These are phyloP conservation scores for Kodamaea ohmeri DNA, from an alignment of 1,139 yeast genomes.

Conservation along the genomic window DNA sequence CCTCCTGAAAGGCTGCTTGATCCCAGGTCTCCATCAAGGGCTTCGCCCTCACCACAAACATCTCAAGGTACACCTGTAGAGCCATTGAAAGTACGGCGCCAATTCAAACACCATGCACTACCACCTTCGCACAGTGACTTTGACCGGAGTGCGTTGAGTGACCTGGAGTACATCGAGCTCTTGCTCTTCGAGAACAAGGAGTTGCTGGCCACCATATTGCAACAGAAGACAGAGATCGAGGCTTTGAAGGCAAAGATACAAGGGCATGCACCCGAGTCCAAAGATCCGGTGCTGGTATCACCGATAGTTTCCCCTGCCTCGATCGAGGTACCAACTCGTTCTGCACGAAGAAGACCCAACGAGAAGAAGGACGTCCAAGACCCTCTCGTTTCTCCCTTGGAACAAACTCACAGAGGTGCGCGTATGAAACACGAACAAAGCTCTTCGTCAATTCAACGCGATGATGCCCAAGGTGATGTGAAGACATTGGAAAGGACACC, in stretches of 20 bases:
- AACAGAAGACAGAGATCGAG: conserved; percentile 12
- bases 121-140: conserved; percentile 39
- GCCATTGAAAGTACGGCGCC: conserved; percentile 3
- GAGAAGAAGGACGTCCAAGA: conserved; percentile 1
- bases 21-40: background rate
- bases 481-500: too few relatives aligned
- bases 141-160: conserved; percentile 31
- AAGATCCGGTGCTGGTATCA: conserved; percentile 5
- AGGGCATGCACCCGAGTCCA: conserved; percentile 1
- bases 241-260: conserved; percentile 14
- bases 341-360: conserved; percentile 19
- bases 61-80: background rate
- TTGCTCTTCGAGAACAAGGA: conserved; percentile 39
- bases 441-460: too few relatives aligned
- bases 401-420: too few relatives aligned
- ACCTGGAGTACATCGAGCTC: conserved; percentile 35
- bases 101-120: conserved; percentile 4
- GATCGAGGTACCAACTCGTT: conserved; percentile 21
- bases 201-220: conserved; percentile 19
- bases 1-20: conserved; percentile 1
- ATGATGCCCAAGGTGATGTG: too few relatives aligned
- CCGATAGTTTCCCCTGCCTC: conserved; percentile 3
- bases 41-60: background rate
- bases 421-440: too few relatives aligned
- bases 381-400: too few relatives aligned